phyloP scores from a whole-genome alignment of 192 early-diverging fungal species.

The Blastocladiella britannica region DNA sequence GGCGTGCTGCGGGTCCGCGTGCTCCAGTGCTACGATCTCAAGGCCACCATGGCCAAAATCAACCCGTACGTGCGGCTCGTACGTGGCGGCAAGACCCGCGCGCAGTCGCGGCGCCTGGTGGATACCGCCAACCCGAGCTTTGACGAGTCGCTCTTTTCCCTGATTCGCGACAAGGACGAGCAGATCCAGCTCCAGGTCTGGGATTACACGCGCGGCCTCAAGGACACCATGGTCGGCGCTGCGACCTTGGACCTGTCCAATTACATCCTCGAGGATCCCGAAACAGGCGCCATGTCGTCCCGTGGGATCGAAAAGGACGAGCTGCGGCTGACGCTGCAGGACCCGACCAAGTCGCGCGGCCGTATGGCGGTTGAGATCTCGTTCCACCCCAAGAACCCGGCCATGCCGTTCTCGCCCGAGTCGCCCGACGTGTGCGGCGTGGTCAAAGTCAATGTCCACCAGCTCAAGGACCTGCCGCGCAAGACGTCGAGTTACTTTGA shows the following conservation, averaged over 20 bases:
- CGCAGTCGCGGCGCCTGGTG: conserved; percentile 56
- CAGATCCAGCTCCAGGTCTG: conserved; percentile 51
- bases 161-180: conserved; percentile 57
- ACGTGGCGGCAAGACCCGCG: conserved; percentile 36
- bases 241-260: not conserved
- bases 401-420: not conserved
- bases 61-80: conserved; percentile 76
- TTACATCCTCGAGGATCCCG: not conserved
- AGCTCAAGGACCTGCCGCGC: conserved; percentile 9
- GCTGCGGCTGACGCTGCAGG: not conserved
- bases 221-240: conserved; percentile 65
- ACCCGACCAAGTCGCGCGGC: not conserved
- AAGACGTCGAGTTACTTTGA: conserved; percentile 15
- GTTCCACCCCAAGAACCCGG: not conserved
- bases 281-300: not conserved
- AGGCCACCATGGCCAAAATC: conserved; percentile 55
- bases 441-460: conserved; percentile 23
- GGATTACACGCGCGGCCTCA: conserved; percentile 72
- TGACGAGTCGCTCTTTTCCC: conserved; percentile 73
- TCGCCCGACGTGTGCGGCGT: conserved; percentile 16
- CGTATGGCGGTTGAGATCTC: conserved; percentile 16
- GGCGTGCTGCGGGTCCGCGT: conserved; percentile 62
- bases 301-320: not conserved
- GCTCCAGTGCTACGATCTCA: conserved; percentile 46
- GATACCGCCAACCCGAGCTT: conserved; percentile 73